These are phyloP conservation scores for Yarrowia sp. DNA, from an alignment of 805 yeast genomes.

Conservation along the genomic window DNA sequence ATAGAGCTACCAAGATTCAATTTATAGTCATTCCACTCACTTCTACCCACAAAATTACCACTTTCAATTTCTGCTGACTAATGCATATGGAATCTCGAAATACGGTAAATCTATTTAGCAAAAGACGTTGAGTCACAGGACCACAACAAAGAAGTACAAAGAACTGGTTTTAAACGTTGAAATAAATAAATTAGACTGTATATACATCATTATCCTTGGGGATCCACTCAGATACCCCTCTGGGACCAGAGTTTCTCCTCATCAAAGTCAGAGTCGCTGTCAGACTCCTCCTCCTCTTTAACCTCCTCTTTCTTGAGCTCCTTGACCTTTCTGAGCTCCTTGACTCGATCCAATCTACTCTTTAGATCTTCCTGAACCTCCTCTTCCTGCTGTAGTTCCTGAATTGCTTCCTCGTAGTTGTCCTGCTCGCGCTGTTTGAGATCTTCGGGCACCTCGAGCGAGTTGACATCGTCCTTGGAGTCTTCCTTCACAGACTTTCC, in stretches of 20 bases:
- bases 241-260: slow-evolving; percentile 26
- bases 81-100: not conserved
- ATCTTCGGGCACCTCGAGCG: slow-evolving; percentile 14
- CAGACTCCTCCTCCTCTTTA: slow-evolving; percentile 2
- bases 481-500: slow-evolving; percentile 1
- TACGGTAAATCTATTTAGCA: too few relatives aligned
- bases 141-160: too few relatives aligned
- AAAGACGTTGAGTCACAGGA: too few relatives aligned
- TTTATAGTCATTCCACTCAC: too few relatives aligned
- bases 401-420: slow-evolving; percentile 6
- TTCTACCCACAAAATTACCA: too few relatives aligned
- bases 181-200: not conserved
- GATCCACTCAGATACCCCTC: not conserved
- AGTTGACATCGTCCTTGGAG: not conserved
- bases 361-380: slow-evolving; percentile 16
- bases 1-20: too few relatives aligned
- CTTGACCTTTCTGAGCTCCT: slow-evolving; percentile 12
- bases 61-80: not conserved
- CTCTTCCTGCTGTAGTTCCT: slow-evolving; percentile 27
- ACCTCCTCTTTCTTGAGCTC: not conserved
- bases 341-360: slow-evolving; percentile 1
- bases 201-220: not conserved
- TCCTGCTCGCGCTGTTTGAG: slow-evolving; percentile 19
- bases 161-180: not conserved
- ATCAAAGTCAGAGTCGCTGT: slow-evolving; percentile 9